phyloP scores from a whole-genome alignment of 2,329 filamentous ascomycete genomes.

The Penicillium sp. region DNA sequence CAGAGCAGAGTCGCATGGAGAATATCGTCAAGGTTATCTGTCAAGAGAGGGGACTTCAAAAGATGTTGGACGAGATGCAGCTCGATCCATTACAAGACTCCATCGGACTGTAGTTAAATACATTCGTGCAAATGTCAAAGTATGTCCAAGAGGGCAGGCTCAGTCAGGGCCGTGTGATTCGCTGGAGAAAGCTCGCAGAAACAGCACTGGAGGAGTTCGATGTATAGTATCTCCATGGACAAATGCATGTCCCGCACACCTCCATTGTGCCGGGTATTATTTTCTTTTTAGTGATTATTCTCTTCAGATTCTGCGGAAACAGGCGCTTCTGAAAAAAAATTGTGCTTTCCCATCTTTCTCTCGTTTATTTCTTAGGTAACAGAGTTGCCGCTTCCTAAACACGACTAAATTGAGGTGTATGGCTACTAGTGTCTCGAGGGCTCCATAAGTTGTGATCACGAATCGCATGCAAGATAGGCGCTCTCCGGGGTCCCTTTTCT shows the following conservation, averaged over 20 bases:
- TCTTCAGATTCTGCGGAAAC: neutral
- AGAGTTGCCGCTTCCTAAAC: neutral
- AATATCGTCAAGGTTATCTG: neutral
- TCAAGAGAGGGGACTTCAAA: neutral
- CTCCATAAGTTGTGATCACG: too few relatives aligned
- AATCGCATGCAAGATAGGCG: too few relatives aligned
- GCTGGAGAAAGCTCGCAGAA: neutral
- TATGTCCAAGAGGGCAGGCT: neutral
- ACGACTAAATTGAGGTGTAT: too few relatives aligned
- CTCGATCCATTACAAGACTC: neutral
- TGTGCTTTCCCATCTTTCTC: neutral
- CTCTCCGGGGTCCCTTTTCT: too few relatives aligned
- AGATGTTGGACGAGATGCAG: neutral
- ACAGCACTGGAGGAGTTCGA: neutral
- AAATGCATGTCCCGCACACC: neutral
- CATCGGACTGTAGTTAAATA: neutral
- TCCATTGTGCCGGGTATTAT: neutral
- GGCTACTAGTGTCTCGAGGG: too few relatives aligned
- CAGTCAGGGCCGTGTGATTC: neutral
- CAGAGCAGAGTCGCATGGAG: neutral
- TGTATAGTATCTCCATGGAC: neutral
- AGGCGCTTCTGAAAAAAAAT: neutral
- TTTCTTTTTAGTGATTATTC: neutral
- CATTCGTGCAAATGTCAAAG: neutral
- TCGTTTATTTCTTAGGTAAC: neutral